These are phyloP conservation scores for Wallemia ichthyophaga DNA, from an alignment of 1,284 basidiomycete species.

Conservation along the genomic window DNA sequence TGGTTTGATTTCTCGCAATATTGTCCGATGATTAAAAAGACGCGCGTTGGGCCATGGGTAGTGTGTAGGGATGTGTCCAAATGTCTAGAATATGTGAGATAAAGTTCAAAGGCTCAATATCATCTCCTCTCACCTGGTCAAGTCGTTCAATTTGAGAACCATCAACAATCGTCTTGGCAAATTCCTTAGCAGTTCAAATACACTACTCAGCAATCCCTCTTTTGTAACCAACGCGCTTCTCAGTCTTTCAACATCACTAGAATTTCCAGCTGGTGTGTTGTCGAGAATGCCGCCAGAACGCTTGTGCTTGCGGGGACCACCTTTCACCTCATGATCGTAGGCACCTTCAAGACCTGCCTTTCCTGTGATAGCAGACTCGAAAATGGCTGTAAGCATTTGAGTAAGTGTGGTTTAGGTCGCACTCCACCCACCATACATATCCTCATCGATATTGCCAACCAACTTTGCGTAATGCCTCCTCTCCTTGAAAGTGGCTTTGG, in stretches of 20 bases:
- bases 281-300: slow-evolving; percentile 46
- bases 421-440: slow-evolving; percentile 19
- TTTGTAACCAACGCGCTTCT: slow-evolving; percentile 42
- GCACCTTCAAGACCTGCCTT: slow-evolving; percentile 23
- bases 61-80: slow-evolving; percentile 23
- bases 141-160: slow-evolving; percentile 57
- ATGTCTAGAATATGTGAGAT: slow-evolving; percentile 6
- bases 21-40: slow-evolving; percentile 73
- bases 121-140: slow-evolving; percentile 28
- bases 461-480: slow-evolving; percentile 55
- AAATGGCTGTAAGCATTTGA: slow-evolving; percentile 14
- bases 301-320: slow-evolving; percentile 16
- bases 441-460: slow-evolving; percentile 64
- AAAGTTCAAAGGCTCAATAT: background rate
- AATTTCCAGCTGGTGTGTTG: slow-evolving; percentile 22
- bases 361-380: slow-evolving; percentile 60
- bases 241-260: slow-evolving; percentile 41
- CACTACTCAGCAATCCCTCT: slow-evolving; percentile 48
- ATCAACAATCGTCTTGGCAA: slow-evolving; percentile 43
- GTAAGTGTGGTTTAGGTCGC: slow-evolving; percentile 10
- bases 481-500: slow-evolving; percentile 29
- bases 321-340: slow-evolving; percentile 19
- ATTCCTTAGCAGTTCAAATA: slow-evolving; percentile 52
- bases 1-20: slow-evolving; percentile 26
- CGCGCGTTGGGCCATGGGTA: slow-evolving; percentile 27